These are phyloP conservation scores for Conticribra weissflogii DNA, from an alignment of 108 stramenopile species.

Conservation along the genomic window DNA sequence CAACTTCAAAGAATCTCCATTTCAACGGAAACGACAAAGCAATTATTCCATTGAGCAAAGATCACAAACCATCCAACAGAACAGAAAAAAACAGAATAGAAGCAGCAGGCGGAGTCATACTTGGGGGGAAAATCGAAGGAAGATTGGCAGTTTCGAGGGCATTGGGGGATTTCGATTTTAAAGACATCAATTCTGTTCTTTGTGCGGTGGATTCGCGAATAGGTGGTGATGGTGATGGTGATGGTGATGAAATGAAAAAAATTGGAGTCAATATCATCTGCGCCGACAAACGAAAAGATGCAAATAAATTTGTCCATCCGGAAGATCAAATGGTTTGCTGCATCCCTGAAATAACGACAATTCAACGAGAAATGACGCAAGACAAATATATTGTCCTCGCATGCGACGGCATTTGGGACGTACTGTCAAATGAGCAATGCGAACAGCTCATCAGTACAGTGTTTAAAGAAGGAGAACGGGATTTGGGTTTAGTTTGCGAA, in stretches of 20 bases:
- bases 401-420: constrained; percentile 98
- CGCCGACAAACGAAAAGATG: too few species aligned
- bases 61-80: constrained; percentile 93
- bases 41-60: constrained; percentile 76
- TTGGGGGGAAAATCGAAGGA: constrained; percentile 86
- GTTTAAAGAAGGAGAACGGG: constrained; percentile 62
- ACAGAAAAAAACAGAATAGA: constrained; percentile 67
- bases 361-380: constrained; percentile 48
- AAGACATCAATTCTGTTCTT: constrained; percentile 38
- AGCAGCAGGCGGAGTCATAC: constrained; percentile 71
- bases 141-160: constrained; percentile 94
- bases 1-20: neutral
- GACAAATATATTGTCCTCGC: constrained; percentile 91
- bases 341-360: constrained; percentile 72
- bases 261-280: too few species aligned
- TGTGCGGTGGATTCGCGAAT: too few species aligned
- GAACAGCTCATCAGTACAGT: constrained; percentile 70
- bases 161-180: constrained; percentile 90
- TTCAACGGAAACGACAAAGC: constrained; percentile 25
- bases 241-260: too few species aligned
- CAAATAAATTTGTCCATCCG: constrained; percentile 43
- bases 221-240: too few species aligned
- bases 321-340: constrained; percentile 85
- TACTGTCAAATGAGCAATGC: constrained; percentile 79
- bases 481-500: constrained; percentile 74